Evolutionary conservation across 768 basidiomycete genomes (phyloP), one percentile per base, ranked within the genome.

Genomic region (Exsudoporus frostii): DNA sequence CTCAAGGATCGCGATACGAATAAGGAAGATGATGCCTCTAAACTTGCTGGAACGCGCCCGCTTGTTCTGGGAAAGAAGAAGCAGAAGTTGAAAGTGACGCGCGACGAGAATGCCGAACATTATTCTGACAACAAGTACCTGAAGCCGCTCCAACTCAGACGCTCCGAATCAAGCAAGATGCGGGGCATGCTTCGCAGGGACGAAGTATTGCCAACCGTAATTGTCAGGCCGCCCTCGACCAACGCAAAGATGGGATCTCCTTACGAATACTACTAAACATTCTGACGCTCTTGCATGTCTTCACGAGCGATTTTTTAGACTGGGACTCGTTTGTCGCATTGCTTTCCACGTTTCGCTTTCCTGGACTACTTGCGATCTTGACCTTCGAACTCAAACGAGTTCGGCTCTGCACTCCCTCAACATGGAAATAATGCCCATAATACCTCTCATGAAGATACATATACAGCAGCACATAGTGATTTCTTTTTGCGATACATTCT

Each of bases 81-180:
- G 57, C 59, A 55, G 49, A 76, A 77, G 57, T 57, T 64, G 51
- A 71, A 70, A 55, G 64, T 57, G 52, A 45, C 48, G 10, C 40
- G 39, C 10, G 62, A 78, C 55, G 72, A 76, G 56, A 70, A 74
- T 63, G 70, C 59, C 11, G 51, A 54, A 45, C 63, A 68, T 51
- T 54, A 62, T 58, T 70, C 67, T 56, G 70, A 66, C 58, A 76
- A 69, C 68, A 79, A 76, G 67, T 74, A 76, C 59, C 59, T 85
- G 70, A 85, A 79, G 75, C 77, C 82, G 55, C 69, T 87, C 60
- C 79, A 73, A 57, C 80, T 89, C 54, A 73, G 72, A 43, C 74
- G 84, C 57, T 83, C 80, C 33, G 84, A 87, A 56, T 86, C 86
- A 32, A 76, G 74, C 64, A 85, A 82, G 68, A 68, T 79, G 65